Evolutionary conservation across 2,329 filamentous ascomycete genomes (phyloP).

Genomic region (Trichoderma sp.): DNA sequence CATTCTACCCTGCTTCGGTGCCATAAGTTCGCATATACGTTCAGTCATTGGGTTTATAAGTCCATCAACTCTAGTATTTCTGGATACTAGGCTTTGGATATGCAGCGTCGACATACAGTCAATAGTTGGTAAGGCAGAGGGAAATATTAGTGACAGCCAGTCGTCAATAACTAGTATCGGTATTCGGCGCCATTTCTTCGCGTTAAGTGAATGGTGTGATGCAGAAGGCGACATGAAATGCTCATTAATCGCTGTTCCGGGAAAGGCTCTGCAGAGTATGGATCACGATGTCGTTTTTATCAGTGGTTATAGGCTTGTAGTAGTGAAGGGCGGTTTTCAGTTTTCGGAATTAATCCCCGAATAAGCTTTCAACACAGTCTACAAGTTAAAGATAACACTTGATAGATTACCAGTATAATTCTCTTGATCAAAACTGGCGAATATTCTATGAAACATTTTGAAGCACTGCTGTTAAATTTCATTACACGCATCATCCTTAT

Average conservation of each 20-base stretch:
- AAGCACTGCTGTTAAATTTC: no score
- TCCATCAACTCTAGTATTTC: slow-evolving; percentile 1
- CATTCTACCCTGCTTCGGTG: not conserved
- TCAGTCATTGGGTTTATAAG: not conserved
- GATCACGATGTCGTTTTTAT: not conserved
- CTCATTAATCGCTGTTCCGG: not conserved
- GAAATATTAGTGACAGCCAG: not conserved
- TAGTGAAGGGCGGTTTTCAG: not conserved
- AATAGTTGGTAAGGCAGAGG: not conserved
- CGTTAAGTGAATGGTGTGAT: slow-evolving; percentile 4
- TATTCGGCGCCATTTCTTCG: not conserved
- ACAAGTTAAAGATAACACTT: not conserved
- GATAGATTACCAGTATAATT: no score
- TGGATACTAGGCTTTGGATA: not conserved
- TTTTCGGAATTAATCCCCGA: not conserved
- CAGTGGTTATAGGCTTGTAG: not conserved
- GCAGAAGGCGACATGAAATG: not conserved
- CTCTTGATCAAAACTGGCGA: no score
- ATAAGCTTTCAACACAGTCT: no score
- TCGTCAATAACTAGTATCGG: not conserved
- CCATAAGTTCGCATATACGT: not conserved
- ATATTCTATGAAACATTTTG: no score
- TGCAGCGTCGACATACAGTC: not conserved
- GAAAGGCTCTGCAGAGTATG: not conserved
- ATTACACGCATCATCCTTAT: no score